Percentiles rank a stretch among this genome's conserved stretches.
Conservation (phyloP, 176 grass and related monocot genomes). For the Dactylis glomerata region DNA sequence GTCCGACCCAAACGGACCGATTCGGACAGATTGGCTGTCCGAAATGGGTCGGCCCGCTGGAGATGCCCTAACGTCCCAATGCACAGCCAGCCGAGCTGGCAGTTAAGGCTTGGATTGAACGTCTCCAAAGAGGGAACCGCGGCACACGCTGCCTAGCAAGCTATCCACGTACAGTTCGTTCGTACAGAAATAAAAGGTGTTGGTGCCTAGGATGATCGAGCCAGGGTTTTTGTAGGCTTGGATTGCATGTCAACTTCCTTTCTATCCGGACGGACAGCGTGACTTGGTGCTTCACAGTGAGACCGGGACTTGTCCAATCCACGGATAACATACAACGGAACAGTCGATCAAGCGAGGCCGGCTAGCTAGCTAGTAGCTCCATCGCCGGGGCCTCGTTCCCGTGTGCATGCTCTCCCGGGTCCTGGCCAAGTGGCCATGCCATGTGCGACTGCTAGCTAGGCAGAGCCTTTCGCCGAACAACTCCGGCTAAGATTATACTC, state of each 20-base stretch:
- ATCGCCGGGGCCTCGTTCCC: background rate
- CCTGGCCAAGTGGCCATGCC: background rate
- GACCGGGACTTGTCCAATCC: constrained; percentile 4
- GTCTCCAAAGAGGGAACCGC: background rate
- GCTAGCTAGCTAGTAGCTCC: background rate
- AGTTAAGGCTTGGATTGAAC: constrained; percentile 21
- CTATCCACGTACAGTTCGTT: background rate
- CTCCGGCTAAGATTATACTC: no score
- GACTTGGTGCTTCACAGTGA: background rate
- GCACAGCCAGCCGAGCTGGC: background rate
- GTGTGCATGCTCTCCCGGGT: background rate
- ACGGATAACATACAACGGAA: background rate
- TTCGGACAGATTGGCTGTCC: no score
- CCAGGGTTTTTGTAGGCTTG: background rate
- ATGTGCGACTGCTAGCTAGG: constrained; percentile 36
- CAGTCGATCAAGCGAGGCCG: background rate
- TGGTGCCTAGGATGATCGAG: background rate
- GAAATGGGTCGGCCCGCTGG: no score
- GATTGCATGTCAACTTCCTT: background rate
- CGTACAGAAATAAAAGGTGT: background rate
- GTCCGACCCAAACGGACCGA: no score
- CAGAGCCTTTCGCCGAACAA: no score
- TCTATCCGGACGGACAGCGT: background rate
- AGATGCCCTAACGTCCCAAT: background rate
- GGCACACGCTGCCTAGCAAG: background rate